Conservation (phyloP, 768 basidiomycete species). For the Boletus eberwhitei region DNA sequence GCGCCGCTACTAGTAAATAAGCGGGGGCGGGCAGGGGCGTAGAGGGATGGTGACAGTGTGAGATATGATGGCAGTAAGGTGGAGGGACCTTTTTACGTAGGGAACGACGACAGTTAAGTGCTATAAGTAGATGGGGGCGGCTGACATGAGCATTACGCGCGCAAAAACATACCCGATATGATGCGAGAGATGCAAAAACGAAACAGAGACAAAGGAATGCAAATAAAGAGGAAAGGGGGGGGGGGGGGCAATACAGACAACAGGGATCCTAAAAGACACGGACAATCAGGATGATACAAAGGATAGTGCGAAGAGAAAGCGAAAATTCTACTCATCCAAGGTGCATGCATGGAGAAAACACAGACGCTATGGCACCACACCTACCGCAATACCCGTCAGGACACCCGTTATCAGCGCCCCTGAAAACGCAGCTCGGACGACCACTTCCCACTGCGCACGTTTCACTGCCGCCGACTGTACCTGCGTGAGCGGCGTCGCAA, state of each 20-base stretch:
- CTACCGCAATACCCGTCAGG: slow-evolving; percentile 32
- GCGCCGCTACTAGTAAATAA: no score
- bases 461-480: slow-evolving; percentile 67
- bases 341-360: not conserved
- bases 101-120: no score
- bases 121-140: no score
- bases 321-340: not conserved
- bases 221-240: no score
- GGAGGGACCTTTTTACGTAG: no score
- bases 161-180: not conserved
- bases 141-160: no score
- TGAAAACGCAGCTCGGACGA: slow-evolving; percentile 53
- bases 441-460: slow-evolving; percentile 85
- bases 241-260: not conserved
- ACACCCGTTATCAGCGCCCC: slow-evolving; percentile 40
- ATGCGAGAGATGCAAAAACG: not conserved
- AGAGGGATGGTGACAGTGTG: no score
- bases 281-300: not conserved
- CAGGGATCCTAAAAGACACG: not conserved
- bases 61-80: no score
- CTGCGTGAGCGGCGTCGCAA: slow-evolving; percentile 64
- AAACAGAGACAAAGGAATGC: not conserved
- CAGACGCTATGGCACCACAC: slow-evolving; percentile 6
- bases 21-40: no score
- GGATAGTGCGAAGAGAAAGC: not conserved